Base-by-base conservation (phyloP, 345 rosid species). In the Cardamine chenopodiifolia region DNA sequence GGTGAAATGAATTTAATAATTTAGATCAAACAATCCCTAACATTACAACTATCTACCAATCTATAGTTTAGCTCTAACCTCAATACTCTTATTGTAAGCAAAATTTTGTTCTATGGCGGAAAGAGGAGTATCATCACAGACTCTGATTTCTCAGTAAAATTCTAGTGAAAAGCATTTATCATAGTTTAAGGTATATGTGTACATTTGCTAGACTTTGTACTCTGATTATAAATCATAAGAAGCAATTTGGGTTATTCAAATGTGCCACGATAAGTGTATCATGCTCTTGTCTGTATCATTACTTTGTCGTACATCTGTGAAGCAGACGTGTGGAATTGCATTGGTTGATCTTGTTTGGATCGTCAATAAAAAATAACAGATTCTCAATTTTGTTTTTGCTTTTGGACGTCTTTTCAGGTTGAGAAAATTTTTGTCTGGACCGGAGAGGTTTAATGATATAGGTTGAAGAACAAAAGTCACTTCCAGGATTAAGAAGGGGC, bases 401-500 rank as follows among this genome's bases (percentile, higher is more conserved):
- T 68, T 34, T 61, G 50, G 17, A 22, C 40, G 44, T 48, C 20
- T 19, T 65, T 40, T 37, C 73, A 78, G 81, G 72, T 50, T 60
- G 55, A 60, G 28, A n/a, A 39, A 34, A 34, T 39, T 49, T 39
- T n/a, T 26, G 68, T 60, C 31, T 35, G 74, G 63, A 75, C 20
- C 56, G 14, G 31, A 48, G 52, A 75, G 62, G 62, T 58, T 64
- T 44, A 34, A 56, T 44, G 70, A 29, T 47, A 58, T 45, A 59
- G 42, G 40, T 44, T 52, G 72, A 39, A 60, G 78, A 60, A 52
- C 45, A 52, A 8, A 28, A 19, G 29, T 62, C 55, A 53, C 26
- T 44, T 17, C 54, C 20, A 32, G 25, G 58, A 31, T 19, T 20
- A 52, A 53, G 64, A 62, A 39, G 70, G 26, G 48, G 66, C 52